phyloP scores from a whole-genome alignment of 2,329 filamentous ascomycete species.

The Cladobotryum protrusum region DNA sequence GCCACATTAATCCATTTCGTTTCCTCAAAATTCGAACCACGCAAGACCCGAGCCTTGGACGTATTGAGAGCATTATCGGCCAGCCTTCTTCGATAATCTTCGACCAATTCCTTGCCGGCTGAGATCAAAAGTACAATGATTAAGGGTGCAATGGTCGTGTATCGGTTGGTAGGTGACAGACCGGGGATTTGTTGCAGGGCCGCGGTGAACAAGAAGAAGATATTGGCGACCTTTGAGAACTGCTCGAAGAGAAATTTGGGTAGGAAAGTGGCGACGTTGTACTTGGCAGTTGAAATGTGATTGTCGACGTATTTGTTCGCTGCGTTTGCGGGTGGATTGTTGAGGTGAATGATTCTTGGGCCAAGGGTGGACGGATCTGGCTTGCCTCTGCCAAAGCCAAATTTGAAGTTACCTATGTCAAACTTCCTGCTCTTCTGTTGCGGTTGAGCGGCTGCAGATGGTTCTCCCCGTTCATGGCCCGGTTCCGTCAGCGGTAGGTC shows the following conservation, averaged over 20 bases:
- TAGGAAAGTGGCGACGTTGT: constrained; percentile 87
- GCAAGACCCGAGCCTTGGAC: constrained; percentile 75
- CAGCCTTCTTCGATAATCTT: constrained; percentile 84
- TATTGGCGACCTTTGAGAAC: constrained; percentile 97
- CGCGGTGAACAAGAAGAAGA: constrained; percentile 98
- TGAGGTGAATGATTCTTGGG: constrained; percentile 87
- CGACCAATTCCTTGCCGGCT: constrained; percentile 86
- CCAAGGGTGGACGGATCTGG: constrained; percentile 86
- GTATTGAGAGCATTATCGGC: constrained; percentile 85
- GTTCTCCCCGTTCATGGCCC: constrained; percentile 33
- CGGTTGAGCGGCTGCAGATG: constrained; percentile 33
- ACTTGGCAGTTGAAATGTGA: constrained; percentile 95
- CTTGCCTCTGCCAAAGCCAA: constrained; percentile 79
- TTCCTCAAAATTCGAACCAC: constrained; percentile 77
- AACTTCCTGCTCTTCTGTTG: constrained; percentile 49
- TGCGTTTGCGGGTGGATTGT: constrained; percentile 90
- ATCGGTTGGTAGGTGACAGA: constrained; percentile 89
- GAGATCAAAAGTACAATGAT: constrained; percentile 88
- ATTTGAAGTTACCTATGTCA: constrained; percentile 76
- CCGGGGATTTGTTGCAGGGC: constrained; percentile 90
- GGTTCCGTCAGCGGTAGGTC: constrained; percentile 88
- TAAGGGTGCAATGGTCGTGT: constrained; percentile 94
- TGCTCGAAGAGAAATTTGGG: constrained; percentile 98
- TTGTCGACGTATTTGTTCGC: constrained; percentile 91
- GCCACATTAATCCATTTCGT: constrained; percentile 90